Base-by-base conservation (phyloP, 164 flowering plant species). In the Tetracentron sinense region DNA sequence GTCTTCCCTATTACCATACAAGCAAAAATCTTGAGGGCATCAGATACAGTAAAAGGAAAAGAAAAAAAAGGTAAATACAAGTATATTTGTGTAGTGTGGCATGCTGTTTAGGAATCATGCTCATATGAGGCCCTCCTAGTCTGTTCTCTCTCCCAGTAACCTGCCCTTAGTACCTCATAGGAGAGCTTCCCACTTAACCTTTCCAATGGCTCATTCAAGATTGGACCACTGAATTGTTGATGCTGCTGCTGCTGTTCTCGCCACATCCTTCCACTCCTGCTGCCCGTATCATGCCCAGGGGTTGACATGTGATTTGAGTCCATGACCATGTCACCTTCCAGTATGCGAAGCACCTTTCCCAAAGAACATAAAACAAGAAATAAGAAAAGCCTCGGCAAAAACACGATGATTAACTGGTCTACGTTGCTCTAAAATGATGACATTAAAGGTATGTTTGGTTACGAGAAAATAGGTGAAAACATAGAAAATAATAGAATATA, bases 261-360 rank as follows among this genome's bases (percentile, higher is more conserved):
- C 85, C 83, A 81, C 47, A 78, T 67, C 52, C 90, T 79, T 29
- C 89, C 87, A 55, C 92, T 90, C 38, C 81, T 78, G 71, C 66
- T 88, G 54, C 92, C 94, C 16, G 69, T 71, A 28, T 88, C 92
- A 42, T 72, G 77, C n/a, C 90, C 81, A 0, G 88, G 85, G n/a
- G 87, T 78, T 12, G 94, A 80, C 62, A 65, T 26, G 63, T 64
- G 80, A 68, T 74, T 83, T 6, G 83, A 51, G 29, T 88, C 97
- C 73, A 85, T 73, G 42, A 86, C 69, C 85, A 83, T 69, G 73
- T 90, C 95, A 21, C 95, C 95, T 70, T 88, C 91, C 60, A 90
- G 72, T 54, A 88, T 79, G 0, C 92, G 89, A 0, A 90, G 75
- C 44, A 90, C 92, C 97, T 90, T 50, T 38, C 25, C 28, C 20